Conservation (phyloP, 1,284 basidiomycete genomes). For the Clitocybe nebularis region DNA sequence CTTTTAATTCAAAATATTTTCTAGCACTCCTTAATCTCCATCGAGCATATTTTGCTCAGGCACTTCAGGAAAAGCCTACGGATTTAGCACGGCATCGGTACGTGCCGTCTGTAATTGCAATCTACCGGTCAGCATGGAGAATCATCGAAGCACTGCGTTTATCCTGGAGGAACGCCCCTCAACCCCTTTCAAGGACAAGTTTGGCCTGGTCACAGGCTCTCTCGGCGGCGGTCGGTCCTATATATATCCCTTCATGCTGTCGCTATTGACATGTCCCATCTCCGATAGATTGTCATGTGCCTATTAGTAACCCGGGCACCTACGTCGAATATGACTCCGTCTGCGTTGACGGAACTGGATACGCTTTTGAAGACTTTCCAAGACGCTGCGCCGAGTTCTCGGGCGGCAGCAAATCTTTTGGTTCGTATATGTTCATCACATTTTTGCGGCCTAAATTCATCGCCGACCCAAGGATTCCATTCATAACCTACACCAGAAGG, state of each 20-base stretch:
- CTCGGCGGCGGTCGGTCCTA: slow-evolving; percentile 60
- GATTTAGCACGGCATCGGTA: slow-evolving; percentile 60
- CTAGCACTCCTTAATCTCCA: slow-evolving; percentile 65
- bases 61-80: slow-evolving; percentile 52
- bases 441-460: slow-evolving; percentile 1
- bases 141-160: slow-evolving; percentile 45
- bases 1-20: slow-evolving; percentile 3
- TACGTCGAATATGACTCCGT: slow-evolving; percentile 47
- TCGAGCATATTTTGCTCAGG: slow-evolving; percentile 62
- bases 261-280: too few species aligned
- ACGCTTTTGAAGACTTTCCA: slow-evolving; percentile 47
- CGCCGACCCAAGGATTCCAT: slow-evolving; percentile 39
- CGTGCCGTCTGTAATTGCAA: slow-evolving; percentile 63
- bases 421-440: slow-evolving; percentile 2
- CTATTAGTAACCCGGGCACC: slow-evolving; percentile 58
- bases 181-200: slow-evolving; percentile 41
- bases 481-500: slow-evolving; percentile 46
- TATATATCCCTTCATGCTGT: slow-evolving; percentile 22
- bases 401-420: slow-evolving; percentile 42
- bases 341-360: slow-evolving; percentile 58
- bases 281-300: slow-evolving; percentile 61
- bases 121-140: slow-evolving; percentile 67
- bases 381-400: slow-evolving; percentile 42
- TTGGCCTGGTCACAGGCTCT: slow-evolving; percentile 58
- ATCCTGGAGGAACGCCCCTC: slow-evolving; percentile 36